Percentiles rank a stretch among this genome's conserved stretches.
Conservation (phyloP, 2,329 filamentous ascomycete species). For the Claviceps pazoutovae region DNA sequence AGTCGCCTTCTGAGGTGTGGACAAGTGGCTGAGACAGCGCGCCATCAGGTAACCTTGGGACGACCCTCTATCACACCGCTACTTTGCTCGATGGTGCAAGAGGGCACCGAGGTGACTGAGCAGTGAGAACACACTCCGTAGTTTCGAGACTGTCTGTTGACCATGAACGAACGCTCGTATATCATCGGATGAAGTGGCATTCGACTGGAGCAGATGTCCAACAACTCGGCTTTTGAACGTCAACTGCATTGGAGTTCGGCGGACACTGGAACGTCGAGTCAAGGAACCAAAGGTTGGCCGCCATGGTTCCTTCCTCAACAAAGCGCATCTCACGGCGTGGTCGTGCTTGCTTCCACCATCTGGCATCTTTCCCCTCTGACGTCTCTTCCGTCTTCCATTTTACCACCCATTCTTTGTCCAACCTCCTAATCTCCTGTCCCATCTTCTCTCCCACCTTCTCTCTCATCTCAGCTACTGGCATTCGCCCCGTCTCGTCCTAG, state of each 20-base stretch:
- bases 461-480: background rate
- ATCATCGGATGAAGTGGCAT: background rate
- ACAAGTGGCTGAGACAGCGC: slow-evolving; percentile 6
- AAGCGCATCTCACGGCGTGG: background rate
- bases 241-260: no score
- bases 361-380: no score
- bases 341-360: background rate
- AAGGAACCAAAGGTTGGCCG: background rate
- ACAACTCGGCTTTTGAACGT: no score
- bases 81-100: background rate
- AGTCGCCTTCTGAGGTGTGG: background rate
- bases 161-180: background rate
- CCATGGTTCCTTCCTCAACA: slow-evolving; percentile 1
- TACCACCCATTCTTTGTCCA: no score
- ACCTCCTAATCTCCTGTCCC: no score
- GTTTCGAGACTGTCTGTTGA: background rate
- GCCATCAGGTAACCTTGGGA: background rate
- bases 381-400: no score
- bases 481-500: no score
- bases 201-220: no score
- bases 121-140: background rate
- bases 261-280: background rate
- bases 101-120: background rate
- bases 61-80: slow-evolving; percentile 4
- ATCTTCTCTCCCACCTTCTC: background rate